Evolutionary conservation across 2,329 filamentous ascomycete genomes (phyloP).

Genomic region (Alternaria sp.): DNA sequence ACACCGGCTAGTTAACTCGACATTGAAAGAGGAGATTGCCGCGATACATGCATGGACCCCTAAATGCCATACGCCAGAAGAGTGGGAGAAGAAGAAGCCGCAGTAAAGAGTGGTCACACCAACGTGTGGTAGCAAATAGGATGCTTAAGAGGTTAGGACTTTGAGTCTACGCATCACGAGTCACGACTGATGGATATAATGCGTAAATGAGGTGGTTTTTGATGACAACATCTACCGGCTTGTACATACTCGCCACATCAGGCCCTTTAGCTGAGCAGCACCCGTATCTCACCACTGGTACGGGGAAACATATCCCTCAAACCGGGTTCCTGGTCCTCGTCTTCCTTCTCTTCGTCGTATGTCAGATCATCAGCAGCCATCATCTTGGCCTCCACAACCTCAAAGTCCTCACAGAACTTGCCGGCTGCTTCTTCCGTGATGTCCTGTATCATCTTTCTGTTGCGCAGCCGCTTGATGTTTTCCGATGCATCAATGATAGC

Average conservation of each 20-base stretch:
- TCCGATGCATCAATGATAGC: conserved; percentile 91
- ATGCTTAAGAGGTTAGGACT: neutral
- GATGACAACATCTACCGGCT: neutral
- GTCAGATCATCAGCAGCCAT: conserved; percentile 63
- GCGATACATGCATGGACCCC: conserved; percentile 94
- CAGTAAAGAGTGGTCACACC: conserved; percentile 21
- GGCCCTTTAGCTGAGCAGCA: conserved; percentile 61
- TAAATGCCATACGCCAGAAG: conserved; percentile 89
- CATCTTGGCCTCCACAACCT: conserved; percentile 68
- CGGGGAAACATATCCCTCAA: conserved; percentile 67
- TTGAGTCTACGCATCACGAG: neutral
- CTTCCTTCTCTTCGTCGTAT: conserved; percentile 41
- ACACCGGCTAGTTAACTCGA: conserved; percentile 83
- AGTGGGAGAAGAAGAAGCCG: conserved; percentile 75
- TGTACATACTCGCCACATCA: neutral
- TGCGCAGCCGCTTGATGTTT: conserved; percentile 75
- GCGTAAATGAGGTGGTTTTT: neutral
- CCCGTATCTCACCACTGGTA: conserved; percentile 68
- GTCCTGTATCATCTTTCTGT: conserved; percentile 72
- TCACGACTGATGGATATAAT: neutral
- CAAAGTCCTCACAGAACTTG: conserved; percentile 85
- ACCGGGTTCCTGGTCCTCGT: conserved; percentile 46
- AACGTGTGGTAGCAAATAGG: neutral
- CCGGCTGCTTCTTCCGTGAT: conserved; percentile 85
- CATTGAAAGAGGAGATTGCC: conserved; percentile 85